Evolutionary conservation across 1,284 basidiomycete species (phyloP).

Genomic region (Ganoderma lingzhi): DNA sequence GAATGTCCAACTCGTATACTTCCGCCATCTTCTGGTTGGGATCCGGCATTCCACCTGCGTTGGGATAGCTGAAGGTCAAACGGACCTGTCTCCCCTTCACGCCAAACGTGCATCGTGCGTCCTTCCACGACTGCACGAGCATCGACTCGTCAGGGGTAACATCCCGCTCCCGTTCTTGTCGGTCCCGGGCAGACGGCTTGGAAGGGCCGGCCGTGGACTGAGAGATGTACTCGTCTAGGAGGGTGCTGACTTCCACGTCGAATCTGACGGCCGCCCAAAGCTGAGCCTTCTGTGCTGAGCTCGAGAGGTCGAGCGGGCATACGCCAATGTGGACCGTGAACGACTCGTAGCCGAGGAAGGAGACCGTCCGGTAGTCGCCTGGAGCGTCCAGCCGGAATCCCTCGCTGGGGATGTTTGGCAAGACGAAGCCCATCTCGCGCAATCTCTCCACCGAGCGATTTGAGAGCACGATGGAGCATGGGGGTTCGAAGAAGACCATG

Average conservation of each 20-base stretch:
- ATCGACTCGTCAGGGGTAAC: constrained; percentile 25
- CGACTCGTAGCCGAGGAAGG: constrained; percentile 25
- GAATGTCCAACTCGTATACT: constrained; percentile 30
- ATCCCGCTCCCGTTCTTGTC: neutral
- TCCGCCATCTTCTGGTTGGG: constrained; percentile 17
- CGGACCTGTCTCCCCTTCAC: constrained; percentile 19
- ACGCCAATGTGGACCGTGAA: constrained; percentile 30
- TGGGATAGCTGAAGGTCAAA: constrained; percentile 27
- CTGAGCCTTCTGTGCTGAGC: constrained; percentile 16
- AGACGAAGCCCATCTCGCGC: constrained; percentile 17
- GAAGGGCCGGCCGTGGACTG: neutral
- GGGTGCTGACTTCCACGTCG: constrained; percentile 18
- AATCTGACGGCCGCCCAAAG: constrained; percentile 31
- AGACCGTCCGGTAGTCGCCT: constrained; percentile 22
- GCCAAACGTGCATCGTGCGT: constrained; percentile 22
- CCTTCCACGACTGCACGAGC: constrained; percentile 29
- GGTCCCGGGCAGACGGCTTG: neutral
- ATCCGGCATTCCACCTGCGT: neutral
- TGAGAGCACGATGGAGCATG: constrained; percentile 25
- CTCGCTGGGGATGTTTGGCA: constrained; percentile 18
- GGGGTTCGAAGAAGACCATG: constrained; percentile 30
- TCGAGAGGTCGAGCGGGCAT: constrained; percentile 22
- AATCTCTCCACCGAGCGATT: constrained; percentile 5
- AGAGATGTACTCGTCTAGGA: constrained; percentile 5
- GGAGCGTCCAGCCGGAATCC: constrained; percentile 23